These are phyloP conservation scores for Colletotrichum sp. DNA, from an alignment of 2,329 filamentous ascomycete genomes.

Conservation along the genomic window DNA sequence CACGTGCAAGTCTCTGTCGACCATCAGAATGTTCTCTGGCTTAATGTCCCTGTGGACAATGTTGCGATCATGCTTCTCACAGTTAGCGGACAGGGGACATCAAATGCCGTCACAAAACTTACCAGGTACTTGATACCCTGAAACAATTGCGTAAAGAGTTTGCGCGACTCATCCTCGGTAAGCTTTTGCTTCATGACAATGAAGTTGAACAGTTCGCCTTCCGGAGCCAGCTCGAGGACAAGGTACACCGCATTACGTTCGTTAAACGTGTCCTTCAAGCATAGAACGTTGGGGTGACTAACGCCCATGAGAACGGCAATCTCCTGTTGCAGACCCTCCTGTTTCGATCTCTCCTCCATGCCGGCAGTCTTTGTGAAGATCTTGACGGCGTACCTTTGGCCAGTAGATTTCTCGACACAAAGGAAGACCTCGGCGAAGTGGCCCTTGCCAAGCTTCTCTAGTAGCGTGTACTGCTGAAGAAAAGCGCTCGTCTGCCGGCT, in stretches of 20 bases:
- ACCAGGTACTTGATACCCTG: slow-evolving; percentile 95
- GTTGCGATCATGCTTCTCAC: slow-evolving; percentile 84
- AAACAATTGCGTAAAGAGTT: slow-evolving; percentile 89
- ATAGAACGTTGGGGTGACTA: slow-evolving; percentile 90
- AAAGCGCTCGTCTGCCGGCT: slow-evolving; percentile 78
- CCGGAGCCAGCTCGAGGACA: slow-evolving; percentile 86
- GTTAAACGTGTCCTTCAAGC: slow-evolving; percentile 93
- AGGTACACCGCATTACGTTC: slow-evolving; percentile 91
- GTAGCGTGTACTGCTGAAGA: slow-evolving; percentile 82
- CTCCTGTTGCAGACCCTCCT: slow-evolving; percentile 89
- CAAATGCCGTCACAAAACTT: slow-evolving; percentile 37
- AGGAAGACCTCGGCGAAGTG: slow-evolving; percentile 95
- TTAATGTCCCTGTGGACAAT: slow-evolving; percentile 99
- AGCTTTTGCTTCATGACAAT: slow-evolving; percentile 93
- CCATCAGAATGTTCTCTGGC: slow-evolving; percentile 91
- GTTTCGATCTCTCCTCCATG: slow-evolving; percentile 82
- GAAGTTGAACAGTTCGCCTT: slow-evolving; percentile 95
- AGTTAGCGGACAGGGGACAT: slow-evolving; percentile 29
- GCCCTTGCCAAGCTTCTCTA: slow-evolving; percentile 89
- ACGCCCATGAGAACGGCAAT: slow-evolving; percentile 98
- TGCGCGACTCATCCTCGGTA: slow-evolving; percentile 81
- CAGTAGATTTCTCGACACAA: slow-evolving; percentile 84
- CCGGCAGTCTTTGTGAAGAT: slow-evolving; percentile 87
- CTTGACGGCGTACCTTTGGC: slow-evolving; percentile 89
- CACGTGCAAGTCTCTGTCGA: slow-evolving; percentile 82